Conservation (phyloP, 2,329 filamentous ascomycete species). For the Dactylellina drechsleri region DNA sequence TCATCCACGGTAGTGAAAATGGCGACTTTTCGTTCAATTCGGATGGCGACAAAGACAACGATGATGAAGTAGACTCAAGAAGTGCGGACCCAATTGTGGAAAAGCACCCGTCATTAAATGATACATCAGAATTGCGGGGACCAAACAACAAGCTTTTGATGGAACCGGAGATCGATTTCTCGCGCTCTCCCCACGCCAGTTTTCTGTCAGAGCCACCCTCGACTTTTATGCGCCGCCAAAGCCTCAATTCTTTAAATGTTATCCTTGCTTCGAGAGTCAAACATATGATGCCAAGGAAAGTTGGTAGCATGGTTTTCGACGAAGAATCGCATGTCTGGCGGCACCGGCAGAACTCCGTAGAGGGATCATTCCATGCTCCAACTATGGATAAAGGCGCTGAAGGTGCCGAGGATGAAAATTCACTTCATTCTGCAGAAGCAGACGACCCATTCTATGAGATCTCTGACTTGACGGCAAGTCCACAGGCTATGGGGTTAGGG, state of each 20-base stretch:
- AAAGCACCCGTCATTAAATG: background rate
- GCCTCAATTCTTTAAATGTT: slow-evolving; percentile 43
- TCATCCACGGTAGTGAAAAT: background rate
- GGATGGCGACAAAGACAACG: background rate
- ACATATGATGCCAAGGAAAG: slow-evolving; percentile 52
- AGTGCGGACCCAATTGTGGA: slow-evolving; percentile 5
- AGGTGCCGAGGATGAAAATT: background rate
- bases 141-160: slow-evolving; percentile 36
- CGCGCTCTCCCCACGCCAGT: slow-evolving; percentile 35
- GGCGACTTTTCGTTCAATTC: slow-evolving; percentile 2
- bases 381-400: background rate
- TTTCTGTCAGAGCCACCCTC: slow-evolving; percentile 37
- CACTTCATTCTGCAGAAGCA: background rate
- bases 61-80: slow-evolving; percentile 7
- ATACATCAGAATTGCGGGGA: slow-evolving; percentile 11
- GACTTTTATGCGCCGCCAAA: slow-evolving; percentile 23
- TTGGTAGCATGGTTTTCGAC: slow-evolving; percentile 50
- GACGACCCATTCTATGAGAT: slow-evolving; percentile 48
- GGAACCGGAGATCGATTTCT: slow-evolving; percentile 46
- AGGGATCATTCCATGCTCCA: slow-evolving; percentile 7
- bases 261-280: slow-evolving; percentile 43
- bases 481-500: background rate
- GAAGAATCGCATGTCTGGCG: slow-evolving; percentile 42
- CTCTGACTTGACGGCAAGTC: slow-evolving; percentile 42
- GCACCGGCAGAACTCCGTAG: slow-evolving; percentile 11